Percentiles rank a stretch among this genome's conserved stretches.
Evolutionary conservation across 345 rosid species (phyloP).

Genomic region (Aquilaria malaccensis): DNA sequence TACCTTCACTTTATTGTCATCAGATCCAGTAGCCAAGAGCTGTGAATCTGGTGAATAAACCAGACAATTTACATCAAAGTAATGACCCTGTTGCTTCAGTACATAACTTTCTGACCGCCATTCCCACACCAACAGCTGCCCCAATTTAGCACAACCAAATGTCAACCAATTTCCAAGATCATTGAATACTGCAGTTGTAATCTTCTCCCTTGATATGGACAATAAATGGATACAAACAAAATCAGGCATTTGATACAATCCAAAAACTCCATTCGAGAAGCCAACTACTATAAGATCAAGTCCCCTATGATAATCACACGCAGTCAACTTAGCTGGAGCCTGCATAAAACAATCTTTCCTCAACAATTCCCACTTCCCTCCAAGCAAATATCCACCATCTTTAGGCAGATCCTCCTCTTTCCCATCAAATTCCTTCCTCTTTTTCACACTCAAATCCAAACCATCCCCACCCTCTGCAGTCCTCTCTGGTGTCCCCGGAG

Average conservation of each 20-base stretch:
- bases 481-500: constrained; percentile 60
- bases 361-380: constrained; percentile 59
- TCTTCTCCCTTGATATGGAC: constrained; percentile 81
- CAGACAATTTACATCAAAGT: constrained; percentile 82
- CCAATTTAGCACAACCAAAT: constrained; percentile 88
- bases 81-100: constrained; percentile 98
- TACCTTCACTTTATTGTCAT: constrained; percentile 99
- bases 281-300: constrained; percentile 87
- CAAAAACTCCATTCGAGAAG: constrained; percentile 85
- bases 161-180: constrained; percentile 91
- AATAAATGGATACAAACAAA: constrained; percentile 79
- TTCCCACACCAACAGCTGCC: constrained; percentile 97
- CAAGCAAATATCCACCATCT: constrained; percentile 46
- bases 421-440: constrained; percentile 58
- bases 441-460: constrained; percentile 22
- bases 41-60: constrained; percentile 94
- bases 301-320: constrained; percentile 77
- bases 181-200: constrained; percentile 81
- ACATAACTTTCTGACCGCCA: constrained; percentile 94
- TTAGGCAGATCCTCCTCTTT: constrained; percentile 25
- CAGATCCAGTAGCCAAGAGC: constrained; percentile 92
- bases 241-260: constrained; percentile 95
- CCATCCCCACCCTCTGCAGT: constrained; percentile 46
- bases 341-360: constrained; percentile 86
- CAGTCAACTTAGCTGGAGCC: constrained; percentile 54